Conservation (phyloP, 177 flowering plant species). For the Vitis hybrid region DNA sequence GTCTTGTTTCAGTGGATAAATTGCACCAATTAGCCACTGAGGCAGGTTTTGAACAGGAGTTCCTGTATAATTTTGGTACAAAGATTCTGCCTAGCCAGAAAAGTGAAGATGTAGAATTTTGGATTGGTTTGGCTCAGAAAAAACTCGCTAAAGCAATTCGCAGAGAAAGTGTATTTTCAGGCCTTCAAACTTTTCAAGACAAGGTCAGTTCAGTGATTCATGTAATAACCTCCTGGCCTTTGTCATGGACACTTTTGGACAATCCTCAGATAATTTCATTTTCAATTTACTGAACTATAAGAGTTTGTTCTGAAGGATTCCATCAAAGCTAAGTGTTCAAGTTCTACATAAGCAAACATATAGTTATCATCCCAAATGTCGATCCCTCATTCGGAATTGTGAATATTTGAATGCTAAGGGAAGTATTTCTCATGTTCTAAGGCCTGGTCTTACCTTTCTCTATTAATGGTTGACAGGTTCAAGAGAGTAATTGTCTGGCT, state of each 20-base stretch:
- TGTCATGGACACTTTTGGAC: not conserved
- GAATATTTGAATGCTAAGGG: too few relatives aligned
- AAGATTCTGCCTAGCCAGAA: conserved; percentile 34
- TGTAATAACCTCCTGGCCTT: not conserved
- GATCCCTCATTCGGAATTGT: too few relatives aligned
- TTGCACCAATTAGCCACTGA: conserved; percentile 43
- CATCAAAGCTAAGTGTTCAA: too few relatives aligned
- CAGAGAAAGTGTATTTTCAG: conserved; percentile 35
- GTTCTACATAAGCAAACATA: too few relatives aligned
- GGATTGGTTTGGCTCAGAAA: conserved; percentile 58
- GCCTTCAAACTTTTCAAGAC: conserved; percentile 20
- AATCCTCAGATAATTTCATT: too few relatives aligned
- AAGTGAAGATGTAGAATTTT: conserved; percentile 50
- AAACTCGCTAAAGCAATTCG: conserved; percentile 52
- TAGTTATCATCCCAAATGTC: too few relatives aligned
- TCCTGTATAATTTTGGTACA: conserved; percentile 54
- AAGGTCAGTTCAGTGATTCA: conserved; percentile 36
- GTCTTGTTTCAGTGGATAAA: conserved; percentile 45
- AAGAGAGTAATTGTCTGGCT: too few relatives aligned
- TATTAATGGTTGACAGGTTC: too few relatives aligned
- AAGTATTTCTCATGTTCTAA: too few relatives aligned
- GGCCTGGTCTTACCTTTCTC: too few relatives aligned
- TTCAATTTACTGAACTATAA: too few relatives aligned
- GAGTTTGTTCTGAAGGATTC: too few relatives aligned
- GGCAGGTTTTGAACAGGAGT: conserved; percentile 65